Base-by-base conservation (phyloP, 306 rosid genomes). In the Abrus precatorius region DNA sequence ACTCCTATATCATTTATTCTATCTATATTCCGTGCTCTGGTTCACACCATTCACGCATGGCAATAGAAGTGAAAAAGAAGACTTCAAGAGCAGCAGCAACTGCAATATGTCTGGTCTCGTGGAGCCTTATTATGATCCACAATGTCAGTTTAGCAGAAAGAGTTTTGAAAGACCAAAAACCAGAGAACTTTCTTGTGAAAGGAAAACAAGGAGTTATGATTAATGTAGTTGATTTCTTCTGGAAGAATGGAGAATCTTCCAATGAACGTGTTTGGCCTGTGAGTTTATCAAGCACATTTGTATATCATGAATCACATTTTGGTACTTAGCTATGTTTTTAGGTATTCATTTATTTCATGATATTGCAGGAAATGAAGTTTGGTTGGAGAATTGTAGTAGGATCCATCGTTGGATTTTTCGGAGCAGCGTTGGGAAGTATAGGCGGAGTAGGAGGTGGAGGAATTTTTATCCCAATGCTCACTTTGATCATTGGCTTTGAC, bases 401-500 rank as follows among this genome's bases (percentile, higher is more conserved):
- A 70, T 75, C 97, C 61, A 81, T 89, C 12, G 88, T 93, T 54
- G 96, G 97, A 84, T 93, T 93, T 89, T 85, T 91, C 9, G 97
- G 97, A 36, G 96, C 97, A 43, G 97, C 97, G 4, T 84, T 93
- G 83, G 97, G 97, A 0, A 93, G 97, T 57, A 94, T 93, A 7
- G 97, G 97, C 27, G 97, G 97, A 13, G 97, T 92, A 66, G 97
- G 97, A 55, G 97, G 97, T 29, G 97, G 96, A 49, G 97, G 97
- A 80, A 93, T 93, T 82, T 93, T 91, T 27, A 90, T 93, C 6
- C 97, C 96, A 55, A 91, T 93, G 97, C 96, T 91, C 10, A 81
- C 94, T 60, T 86, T 93, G 91, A 91, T 93, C 72, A 44, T 93
- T 77, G 97, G 96, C 56, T 93, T 93, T 52, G 97, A 93, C 12